phyloP scores from a whole-genome alignment of 257 asterid species.

The Buddleja alternifolia region DNA sequence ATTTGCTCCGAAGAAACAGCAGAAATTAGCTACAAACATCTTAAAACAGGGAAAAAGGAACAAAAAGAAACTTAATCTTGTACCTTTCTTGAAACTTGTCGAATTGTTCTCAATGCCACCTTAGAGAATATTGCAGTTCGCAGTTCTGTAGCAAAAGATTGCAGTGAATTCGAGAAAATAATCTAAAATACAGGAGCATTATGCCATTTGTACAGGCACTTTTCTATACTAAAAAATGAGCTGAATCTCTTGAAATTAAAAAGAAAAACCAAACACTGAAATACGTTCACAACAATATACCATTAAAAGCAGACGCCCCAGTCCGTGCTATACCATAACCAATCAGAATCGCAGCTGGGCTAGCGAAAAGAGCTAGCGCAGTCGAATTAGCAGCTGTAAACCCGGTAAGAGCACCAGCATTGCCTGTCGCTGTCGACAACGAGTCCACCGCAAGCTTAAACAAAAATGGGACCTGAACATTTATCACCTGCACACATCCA shows the following conservation, averaged over 20 bases:
- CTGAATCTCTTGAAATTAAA: neutral
- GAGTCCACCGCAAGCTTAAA: constrained; percentile 97
- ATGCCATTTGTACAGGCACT: constrained; percentile 12
- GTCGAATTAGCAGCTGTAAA: constrained; percentile 85
- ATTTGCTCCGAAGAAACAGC: constrained; percentile 12
- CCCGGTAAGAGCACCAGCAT: constrained; percentile 72
- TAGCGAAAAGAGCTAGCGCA: constrained; percentile 72
- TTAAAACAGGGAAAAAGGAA: neutral
- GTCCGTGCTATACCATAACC: constrained; percentile 95
- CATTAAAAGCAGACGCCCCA: constrained; percentile 94
- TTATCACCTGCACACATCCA: constrained; percentile 68
- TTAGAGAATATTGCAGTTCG: constrained; percentile 95
- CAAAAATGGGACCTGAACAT: constrained; percentile 98
- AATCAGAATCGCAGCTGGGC: constrained; percentile 86
- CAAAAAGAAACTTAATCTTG: constrained; percentile 10
- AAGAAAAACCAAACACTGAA: constrained; percentile 2
- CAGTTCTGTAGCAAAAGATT: constrained; percentile 57
- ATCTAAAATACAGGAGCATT: neutral
- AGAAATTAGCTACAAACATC: constrained; percentile 11
- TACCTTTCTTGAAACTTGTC: constrained; percentile 94
- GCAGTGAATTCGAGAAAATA: constrained; percentile 25
- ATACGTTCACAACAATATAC: constrained; percentile 42
- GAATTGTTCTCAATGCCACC: constrained; percentile 91
- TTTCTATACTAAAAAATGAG: neutral
- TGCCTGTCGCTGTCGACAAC: constrained; percentile 77